phyloP scores from a whole-genome alignment of 495 filamentous ascomycete species.

The Podospora pseudopauciseta region DNA sequence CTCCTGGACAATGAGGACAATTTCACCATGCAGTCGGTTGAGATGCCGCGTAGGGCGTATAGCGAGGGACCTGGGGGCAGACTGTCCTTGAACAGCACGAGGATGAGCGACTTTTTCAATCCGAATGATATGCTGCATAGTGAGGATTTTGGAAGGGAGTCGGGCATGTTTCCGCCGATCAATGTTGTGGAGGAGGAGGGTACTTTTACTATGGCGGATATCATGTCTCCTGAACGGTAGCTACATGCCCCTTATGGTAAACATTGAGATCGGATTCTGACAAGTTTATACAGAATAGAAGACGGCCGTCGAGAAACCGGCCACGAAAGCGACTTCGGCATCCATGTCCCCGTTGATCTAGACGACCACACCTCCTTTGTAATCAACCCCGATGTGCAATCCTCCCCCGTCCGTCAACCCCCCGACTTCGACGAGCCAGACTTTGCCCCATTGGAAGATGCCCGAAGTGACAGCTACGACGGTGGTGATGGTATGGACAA shows the following conservation, averaged over 20 bases:
- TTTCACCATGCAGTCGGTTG: slow-evolving; percentile 64
- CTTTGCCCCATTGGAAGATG: slow-evolving; percentile 23
- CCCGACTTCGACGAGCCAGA: slow-evolving; percentile 20
- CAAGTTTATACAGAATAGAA: slow-evolving; percentile 31
- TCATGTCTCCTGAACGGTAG: slow-evolving; percentile 26
- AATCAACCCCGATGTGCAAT: slow-evolving; percentile 32
- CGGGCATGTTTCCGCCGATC: slow-evolving; percentile 40
- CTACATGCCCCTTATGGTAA: not conserved
- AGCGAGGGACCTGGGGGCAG: slow-evolving; percentile 48
- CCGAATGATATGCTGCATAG: slow-evolving; percentile 35
- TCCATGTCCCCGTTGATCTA: slow-evolving; percentile 43
- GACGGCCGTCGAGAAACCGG: slow-evolving; percentile 37
- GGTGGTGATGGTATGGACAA: slow-evolving; percentile 28
- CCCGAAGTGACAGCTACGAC: slow-evolving; percentile 26
- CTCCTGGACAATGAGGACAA: slow-evolving; percentile 63
- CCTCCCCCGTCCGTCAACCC: slow-evolving; percentile 18
- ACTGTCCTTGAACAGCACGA: slow-evolving; percentile 44
- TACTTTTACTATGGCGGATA: slow-evolving; percentile 15
- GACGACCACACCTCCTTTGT: slow-evolving; percentile 43
- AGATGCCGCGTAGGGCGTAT: slow-evolving; percentile 60
- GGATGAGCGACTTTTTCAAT: slow-evolving; percentile 64
- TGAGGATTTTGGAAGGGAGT: slow-evolving; percentile 51
- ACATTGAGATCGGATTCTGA: slow-evolving; percentile 12
- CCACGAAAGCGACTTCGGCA: slow-evolving; percentile 45
- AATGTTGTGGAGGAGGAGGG: slow-evolving; percentile 33